A percentile compares a stretch with the other conserved stretches of the same genome.
These are phyloP conservation scores for Hydnomerulius pinastri DNA, from an alignment of 768 basidiomycete species.

Conservation along the genomic window DNA sequence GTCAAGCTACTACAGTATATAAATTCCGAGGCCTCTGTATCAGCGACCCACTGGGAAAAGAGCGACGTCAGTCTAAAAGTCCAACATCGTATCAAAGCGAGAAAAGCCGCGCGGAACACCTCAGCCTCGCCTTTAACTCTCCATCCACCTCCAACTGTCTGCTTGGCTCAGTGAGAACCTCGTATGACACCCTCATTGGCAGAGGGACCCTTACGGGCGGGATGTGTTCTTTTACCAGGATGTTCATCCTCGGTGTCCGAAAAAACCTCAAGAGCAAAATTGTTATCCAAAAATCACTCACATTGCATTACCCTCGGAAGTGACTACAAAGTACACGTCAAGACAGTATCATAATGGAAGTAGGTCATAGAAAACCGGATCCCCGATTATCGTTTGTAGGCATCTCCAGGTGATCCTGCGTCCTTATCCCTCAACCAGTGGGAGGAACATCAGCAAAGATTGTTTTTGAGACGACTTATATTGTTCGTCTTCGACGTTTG, in stretches of 20 bases:
- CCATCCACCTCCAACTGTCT: conserved; percentile 67
- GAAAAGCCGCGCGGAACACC: conserved; percentile 29
- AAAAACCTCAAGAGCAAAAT: conserved; percentile 8
- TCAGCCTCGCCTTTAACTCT: conserved; percentile 92
- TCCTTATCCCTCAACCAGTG: conserved; percentile 87
- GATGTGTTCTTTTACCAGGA: conserved; percentile 89
- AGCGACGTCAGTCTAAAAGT: conserved; percentile 1
- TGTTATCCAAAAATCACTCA: conserved; percentile 29
- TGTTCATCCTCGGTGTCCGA: conserved; percentile 67
- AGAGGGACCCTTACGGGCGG: conserved; percentile 46
- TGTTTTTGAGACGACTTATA: conserved; percentile 73
- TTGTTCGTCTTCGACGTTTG: conserved; percentile 75
- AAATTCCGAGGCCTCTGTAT: background rate
- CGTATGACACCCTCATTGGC: conserved; percentile 28
- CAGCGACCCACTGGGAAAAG: background rate
- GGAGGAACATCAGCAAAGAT: conserved; percentile 89
- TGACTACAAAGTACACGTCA: too few relatives aligned
- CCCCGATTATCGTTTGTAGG: too few relatives aligned
- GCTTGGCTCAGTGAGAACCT: conserved; percentile 29
- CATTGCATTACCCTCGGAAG: conserved; percentile 9
- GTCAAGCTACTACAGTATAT: too few relatives aligned
- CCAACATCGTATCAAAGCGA: background rate
- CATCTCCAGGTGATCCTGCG: conserved; percentile 91
- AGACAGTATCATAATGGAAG: conserved; percentile 4
- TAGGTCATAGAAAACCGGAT: too few relatives aligned